Percentiles rank a stretch among this genome's conserved stretches.
These are phyloP conservation scores for Ilyonectria robusta DNA, from an alignment of 2,329 filamentous ascomycete species.

Conservation along the genomic window DNA sequence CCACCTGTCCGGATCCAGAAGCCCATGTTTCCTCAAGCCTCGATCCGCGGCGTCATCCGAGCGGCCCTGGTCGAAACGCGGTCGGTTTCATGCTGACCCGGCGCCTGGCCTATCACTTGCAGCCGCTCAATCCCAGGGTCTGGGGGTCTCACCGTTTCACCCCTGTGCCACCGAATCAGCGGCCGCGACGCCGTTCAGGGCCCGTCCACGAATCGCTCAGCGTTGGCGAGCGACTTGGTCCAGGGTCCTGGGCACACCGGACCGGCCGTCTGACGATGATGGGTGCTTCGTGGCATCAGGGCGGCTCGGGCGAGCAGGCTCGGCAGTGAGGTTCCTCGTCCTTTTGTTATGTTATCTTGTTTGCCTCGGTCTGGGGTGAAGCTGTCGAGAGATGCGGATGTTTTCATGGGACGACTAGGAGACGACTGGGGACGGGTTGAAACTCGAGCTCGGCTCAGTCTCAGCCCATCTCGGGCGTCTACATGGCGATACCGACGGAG, in stretches of 20 bases:
- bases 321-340: background rate
- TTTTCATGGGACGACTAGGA: background rate
- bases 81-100: constrained; percentile 47
- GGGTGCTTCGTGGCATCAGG: constrained; percentile 11
- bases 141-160: constrained; percentile 47
- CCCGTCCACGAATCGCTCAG: constrained; percentile 8
- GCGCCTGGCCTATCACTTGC: constrained; percentile 44
- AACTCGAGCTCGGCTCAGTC: constrained; percentile 10
- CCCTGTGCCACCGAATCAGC: constrained; percentile 43
- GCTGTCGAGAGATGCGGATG: background rate
- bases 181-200: constrained; percentile 9
- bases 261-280: constrained; percentile 9
- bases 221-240: background rate
- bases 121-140: constrained; percentile 44
- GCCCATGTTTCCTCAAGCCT: constrained; percentile 29
- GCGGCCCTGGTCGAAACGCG: constrained; percentile 46
- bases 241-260: constrained; percentile 6
- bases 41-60: constrained; percentile 41
- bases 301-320: background rate
- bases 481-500: constrained; percentile 6
- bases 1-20: constrained; percentile 1
- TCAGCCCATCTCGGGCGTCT: constrained; percentile 8
- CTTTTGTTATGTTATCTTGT: background rate
- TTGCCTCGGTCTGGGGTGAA: background rate
- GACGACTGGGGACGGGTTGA: constrained; percentile 11